Percentiles rank a stretch among this genome's conserved stretches.
phyloP scores from a whole-genome alignment of 148 eudicot genomes.

The Silene conica region DNA sequence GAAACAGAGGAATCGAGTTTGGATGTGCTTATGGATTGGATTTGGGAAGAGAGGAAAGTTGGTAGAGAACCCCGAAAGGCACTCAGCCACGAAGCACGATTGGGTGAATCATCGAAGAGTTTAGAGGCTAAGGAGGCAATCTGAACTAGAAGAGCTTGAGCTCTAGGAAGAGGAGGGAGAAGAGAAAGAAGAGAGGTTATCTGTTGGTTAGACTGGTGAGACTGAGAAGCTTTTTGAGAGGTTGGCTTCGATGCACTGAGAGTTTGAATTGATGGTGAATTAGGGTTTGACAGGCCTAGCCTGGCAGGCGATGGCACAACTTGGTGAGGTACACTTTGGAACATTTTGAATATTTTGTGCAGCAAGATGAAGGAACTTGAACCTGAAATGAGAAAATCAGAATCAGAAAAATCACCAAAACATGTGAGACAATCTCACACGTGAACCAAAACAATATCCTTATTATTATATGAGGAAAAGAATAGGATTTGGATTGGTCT shows the following conservation, averaged over 20 bases:
- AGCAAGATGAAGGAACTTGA: not conserved
- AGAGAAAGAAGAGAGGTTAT: slow-evolving; percentile 64
- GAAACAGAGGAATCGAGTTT: slow-evolving; percentile 52
- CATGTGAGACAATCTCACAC: no score
- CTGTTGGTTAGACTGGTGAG: slow-evolving; percentile 48
- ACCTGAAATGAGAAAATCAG: slow-evolving; percentile 3
- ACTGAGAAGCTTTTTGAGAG: slow-evolving; percentile 47
- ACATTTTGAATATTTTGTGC: slow-evolving; percentile 19
- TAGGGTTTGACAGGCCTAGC: slow-evolving; percentile 80
- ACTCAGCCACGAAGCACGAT: slow-evolving; percentile 71
- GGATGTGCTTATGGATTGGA: slow-evolving; percentile 35
- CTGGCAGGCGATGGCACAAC: slow-evolving; percentile 83
- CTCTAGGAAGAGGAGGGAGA: slow-evolving; percentile 80
- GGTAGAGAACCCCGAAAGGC: slow-evolving; percentile 85
- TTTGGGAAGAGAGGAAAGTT: slow-evolving; percentile 56
- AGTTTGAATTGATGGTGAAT: slow-evolving; percentile 77
- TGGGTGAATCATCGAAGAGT: slow-evolving; percentile 82
- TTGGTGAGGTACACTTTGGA: slow-evolving; percentile 43
- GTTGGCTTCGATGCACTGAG: slow-evolving; percentile 52
- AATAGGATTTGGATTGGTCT: no score
- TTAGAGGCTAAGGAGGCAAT: slow-evolving; percentile 75
- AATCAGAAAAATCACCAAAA: not conserved
- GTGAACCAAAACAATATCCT: no score
- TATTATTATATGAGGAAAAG: no score
- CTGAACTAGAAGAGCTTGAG: slow-evolving; percentile 75